phyloP scores from a whole-genome alignment of 768 basidiomycete genomes.

The Trametes cinnabarina region DNA sequence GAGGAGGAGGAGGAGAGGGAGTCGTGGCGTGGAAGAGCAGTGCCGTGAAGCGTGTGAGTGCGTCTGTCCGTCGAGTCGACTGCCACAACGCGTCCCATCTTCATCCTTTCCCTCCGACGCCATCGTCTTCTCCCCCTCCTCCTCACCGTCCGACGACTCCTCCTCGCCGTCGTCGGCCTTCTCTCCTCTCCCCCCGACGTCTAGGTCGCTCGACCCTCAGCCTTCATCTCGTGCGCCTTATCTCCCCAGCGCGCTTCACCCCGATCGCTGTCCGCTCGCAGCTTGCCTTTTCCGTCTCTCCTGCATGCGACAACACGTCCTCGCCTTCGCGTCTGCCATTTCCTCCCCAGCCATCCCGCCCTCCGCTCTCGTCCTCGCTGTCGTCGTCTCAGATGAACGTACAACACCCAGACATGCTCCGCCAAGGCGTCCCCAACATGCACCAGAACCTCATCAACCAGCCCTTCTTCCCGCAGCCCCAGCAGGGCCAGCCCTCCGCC shows the following conservation, averaged over 20 bases:
- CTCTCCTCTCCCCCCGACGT: constrained; percentile 10
- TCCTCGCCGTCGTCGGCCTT: not conserved
- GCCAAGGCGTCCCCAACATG: constrained; percentile 42
- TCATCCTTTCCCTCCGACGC: constrained; percentile 18
- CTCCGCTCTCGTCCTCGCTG: not conserved
- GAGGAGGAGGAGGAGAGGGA: constrained; percentile 9
- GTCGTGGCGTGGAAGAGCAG: constrained; percentile 23
- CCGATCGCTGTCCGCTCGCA: constrained; percentile 13
- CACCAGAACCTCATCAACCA: constrained; percentile 37
- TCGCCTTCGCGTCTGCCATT: constrained; percentile 17
- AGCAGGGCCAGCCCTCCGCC: constrained; percentile 38
- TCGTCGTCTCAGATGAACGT: constrained; percentile 44
- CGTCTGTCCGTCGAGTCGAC: constrained; percentile 10
- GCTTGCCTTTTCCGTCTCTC: constrained; percentile 16
- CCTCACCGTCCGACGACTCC: constrained; percentile 23
- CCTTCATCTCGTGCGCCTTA: not conserved
- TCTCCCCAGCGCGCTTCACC: constrained; percentile 5
- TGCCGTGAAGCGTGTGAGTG: constrained; percentile 21
- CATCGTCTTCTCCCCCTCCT: constrained; percentile 18
- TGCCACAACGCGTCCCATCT: constrained; percentile 21
- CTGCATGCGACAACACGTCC: constrained; percentile 23
- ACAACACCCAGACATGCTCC: constrained; percentile 46
- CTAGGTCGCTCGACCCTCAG: not conserved
- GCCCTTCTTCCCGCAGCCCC: constrained; percentile 37
- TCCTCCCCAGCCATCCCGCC: constrained; percentile 12